Conservation (phyloP, 1,284 basidiomycete species). For the Heterobasidion annosum region DNA sequence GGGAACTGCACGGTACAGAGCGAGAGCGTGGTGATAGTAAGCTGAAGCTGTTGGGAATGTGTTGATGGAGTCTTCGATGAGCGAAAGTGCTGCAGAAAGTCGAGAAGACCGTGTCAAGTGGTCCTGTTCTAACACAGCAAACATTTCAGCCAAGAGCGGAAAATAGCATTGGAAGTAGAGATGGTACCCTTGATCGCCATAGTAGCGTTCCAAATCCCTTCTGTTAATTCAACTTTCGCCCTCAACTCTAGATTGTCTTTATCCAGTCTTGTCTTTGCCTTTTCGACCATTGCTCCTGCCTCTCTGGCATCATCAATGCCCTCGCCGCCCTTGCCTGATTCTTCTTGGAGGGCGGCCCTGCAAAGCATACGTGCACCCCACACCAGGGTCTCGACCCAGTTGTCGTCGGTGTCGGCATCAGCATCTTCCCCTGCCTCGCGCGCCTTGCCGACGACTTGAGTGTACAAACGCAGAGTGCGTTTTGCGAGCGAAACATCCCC, state of each 20-base stretch:
- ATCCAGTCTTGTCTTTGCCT: constrained; percentile 41
- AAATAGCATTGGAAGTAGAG: neutral
- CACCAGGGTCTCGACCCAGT: constrained; percentile 68
- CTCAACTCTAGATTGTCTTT: constrained; percentile 33
- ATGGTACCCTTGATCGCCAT: constrained; percentile 54
- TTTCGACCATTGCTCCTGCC: constrained; percentile 46
- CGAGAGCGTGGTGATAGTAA: constrained; percentile 76
- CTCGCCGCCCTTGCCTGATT: constrained; percentile 26
- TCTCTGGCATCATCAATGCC: constrained; percentile 40
- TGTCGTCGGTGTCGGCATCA: constrained; percentile 45
- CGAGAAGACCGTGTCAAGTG: constrained; percentile 48
- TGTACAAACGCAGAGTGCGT: constrained; percentile 73
- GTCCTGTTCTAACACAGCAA: constrained; percentile 45
- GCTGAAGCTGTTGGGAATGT: constrained; percentile 52
- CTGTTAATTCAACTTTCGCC: constrained; percentile 51
- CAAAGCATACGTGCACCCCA: constrained; percentile 73
- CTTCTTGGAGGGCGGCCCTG: constrained; percentile 31
- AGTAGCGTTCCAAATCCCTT: constrained; percentile 56
- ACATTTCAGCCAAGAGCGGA: constrained; percentile 2
- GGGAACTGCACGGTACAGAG: constrained; percentile 57
- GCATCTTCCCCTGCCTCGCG: constrained; percentile 42
- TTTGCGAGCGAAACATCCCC: constrained; percentile 63
- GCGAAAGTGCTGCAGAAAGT: constrained; percentile 50
- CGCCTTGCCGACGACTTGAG: constrained; percentile 77
- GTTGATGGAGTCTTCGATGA: constrained; percentile 46